Conservation (phyloP, 2,329 filamentous ascomycete species). For the Leptosphaerulina australis region DNA sequence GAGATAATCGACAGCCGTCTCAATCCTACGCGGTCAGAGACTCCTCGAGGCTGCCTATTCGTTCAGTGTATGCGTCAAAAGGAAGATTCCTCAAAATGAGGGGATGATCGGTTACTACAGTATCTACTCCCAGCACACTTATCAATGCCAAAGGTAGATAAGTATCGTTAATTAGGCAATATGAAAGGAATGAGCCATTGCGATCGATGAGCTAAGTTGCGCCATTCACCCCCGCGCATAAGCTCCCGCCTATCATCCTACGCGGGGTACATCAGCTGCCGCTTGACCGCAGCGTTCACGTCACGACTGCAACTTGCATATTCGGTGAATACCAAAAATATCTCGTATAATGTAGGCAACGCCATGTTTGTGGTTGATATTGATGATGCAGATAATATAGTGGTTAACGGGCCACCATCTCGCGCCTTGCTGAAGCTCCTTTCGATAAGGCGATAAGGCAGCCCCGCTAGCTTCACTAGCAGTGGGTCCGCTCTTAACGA, state of each 20-base stretch:
- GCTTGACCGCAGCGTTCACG: slow-evolving; percentile 29
- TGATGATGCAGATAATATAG: not conserved
- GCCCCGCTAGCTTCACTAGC: slow-evolving; percentile 6
- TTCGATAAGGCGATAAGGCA: slow-evolving; percentile 32
- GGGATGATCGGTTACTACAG: not conserved
- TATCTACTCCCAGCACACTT: not conserved
- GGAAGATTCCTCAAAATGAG: not conserved
- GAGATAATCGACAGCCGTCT: not conserved
- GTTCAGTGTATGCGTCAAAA: not conserved
- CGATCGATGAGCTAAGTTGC: slow-evolving; percentile 16
- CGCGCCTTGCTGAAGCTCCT: not conserved
- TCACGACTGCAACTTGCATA: slow-evolving; percentile 9
- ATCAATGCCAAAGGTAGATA: not conserved
- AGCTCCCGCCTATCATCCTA: slow-evolving; percentile 36
- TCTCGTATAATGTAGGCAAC: not conserved
- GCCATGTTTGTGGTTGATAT: not conserved
- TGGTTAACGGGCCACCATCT: not conserved
- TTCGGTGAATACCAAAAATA: not conserved
- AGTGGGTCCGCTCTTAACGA: too few species aligned
- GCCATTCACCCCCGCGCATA: slow-evolving; percentile 31
- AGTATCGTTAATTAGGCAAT: not conserved
- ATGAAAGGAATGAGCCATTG: not conserved
- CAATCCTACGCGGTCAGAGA: not conserved
- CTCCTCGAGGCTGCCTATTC: slow-evolving; percentile 5
- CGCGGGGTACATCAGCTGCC: slow-evolving; percentile 32